These are phyloP conservation scores for Entophlyctis luteolus DNA, from an alignment of 192 early-diverging fungal species.

Conservation along the genomic window DNA sequence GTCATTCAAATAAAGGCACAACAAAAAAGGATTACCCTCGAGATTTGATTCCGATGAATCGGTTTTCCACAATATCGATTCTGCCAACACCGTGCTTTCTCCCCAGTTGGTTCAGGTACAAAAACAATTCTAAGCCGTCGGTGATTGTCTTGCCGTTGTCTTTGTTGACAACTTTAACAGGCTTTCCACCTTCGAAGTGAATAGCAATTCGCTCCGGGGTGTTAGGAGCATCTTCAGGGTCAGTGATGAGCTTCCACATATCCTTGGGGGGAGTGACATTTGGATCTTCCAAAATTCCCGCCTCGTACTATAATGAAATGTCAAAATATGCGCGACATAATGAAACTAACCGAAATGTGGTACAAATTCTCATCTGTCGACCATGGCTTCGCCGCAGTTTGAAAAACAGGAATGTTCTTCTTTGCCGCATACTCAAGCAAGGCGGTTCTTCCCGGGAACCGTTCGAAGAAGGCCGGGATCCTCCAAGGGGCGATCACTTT, in stretches of 20 bases:
- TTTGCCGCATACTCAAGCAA: slow-evolving; percentile 87
- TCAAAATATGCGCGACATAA: neutral
- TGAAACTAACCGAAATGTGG: slow-evolving; percentile 74
- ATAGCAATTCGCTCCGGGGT: slow-evolving; percentile 92
- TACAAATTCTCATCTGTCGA: slow-evolving; percentile 99
- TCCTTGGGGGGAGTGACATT: slow-evolving; percentile 91
- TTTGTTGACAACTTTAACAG: slow-evolving; percentile 82
- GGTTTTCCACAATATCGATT: slow-evolving; percentile 98
- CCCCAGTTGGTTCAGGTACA: slow-evolving; percentile 92
- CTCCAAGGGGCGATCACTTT: slow-evolving; percentile 98
- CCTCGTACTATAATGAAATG: slow-evolving; percentile 64
- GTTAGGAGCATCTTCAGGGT: slow-evolving; percentile 95
- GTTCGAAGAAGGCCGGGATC: slow-evolving; percentile 88
- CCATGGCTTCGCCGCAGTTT: slow-evolving; percentile 97
- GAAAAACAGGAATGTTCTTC: slow-evolving; percentile 88
- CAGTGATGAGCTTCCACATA: slow-evolving; percentile 99
- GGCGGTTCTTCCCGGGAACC: slow-evolving; percentile 88
- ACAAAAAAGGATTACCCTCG: slow-evolving; percentile 60
- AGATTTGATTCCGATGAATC: slow-evolving; percentile 98
- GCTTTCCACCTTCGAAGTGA: slow-evolving; percentile 82
- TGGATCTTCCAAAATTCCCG: slow-evolving; percentile 96
- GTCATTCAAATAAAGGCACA: neutral
- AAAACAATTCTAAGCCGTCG: slow-evolving; percentile 80
- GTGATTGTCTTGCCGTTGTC: slow-evolving; percentile 61
- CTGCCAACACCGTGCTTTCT: slow-evolving; percentile 97